Percentiles rank a stretch among this genome's conserved stretches.
phyloP scores from a whole-genome alignment of 2,329 filamentous ascomycete species.

The Blastomyces gilchristii region DNA sequence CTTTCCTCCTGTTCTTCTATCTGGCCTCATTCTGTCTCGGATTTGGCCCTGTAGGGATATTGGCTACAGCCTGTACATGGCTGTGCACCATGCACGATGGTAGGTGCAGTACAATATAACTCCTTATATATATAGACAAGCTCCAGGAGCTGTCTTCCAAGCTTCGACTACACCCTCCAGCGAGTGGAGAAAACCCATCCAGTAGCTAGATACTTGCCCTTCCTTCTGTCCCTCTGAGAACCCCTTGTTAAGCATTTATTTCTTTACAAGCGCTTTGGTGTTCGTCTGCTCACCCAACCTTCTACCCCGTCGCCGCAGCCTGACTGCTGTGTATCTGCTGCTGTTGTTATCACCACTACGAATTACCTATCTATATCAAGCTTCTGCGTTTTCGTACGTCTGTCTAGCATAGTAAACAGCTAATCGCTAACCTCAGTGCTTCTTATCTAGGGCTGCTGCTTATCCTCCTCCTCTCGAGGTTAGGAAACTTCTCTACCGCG shows the following conservation, averaged over 20 bases:
- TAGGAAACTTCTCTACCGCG: no score
- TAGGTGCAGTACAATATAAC: conserved; percentile 17
- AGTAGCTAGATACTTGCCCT: not conserved
- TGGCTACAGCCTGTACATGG: conserved; percentile 21
- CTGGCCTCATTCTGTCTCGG: not conserved
- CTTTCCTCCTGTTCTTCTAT: not conserved
- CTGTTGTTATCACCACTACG: not conserved
- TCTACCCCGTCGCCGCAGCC: not conserved
- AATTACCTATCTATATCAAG: not conserved
- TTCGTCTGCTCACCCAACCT: not conserved
- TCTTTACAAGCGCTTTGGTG: not conserved
- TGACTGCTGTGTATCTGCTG: not conserved
- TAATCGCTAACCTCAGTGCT: not conserved
- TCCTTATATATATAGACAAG: not conserved
- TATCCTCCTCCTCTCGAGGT: conserved; percentile 29
- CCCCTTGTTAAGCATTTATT: not conserved
- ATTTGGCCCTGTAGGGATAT: conserved; percentile 9
- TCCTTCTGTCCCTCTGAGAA: not conserved
- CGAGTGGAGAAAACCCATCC: not conserved
- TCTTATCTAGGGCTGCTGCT: conserved; percentile 30
- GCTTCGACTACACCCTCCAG: not conserved
- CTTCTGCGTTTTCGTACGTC: not conserved
- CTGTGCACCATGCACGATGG: conserved; percentile 27
- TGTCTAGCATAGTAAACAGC: not conserved
- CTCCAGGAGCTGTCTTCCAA: not conserved